Evolutionary conservation across 2,329 filamentous ascomycete species (phyloP), one percentile per base, ranked within the genome.

Genomic region (Fusarium bulbicola): DNA sequence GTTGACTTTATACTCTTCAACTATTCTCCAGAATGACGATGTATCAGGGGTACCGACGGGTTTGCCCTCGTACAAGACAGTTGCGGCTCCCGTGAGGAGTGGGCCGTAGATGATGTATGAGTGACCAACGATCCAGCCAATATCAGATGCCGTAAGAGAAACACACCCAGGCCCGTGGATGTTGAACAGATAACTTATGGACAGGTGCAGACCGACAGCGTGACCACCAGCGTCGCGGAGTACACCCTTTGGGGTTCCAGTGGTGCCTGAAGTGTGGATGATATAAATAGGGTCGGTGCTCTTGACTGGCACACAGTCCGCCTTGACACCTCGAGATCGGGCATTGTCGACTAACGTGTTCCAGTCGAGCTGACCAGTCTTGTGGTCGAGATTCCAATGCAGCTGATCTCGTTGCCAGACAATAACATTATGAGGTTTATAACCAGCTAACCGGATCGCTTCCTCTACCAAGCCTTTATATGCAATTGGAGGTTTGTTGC

Each of bases 21-120:
- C 82, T 24, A 97, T 90, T 6, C 95, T 87, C 95, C 95, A 98
- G 80, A 98, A 96, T 0, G 92, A 92, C 11, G 93, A 92, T 2
- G 94, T 93, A 76, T 97, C 91, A 0, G 95, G 95, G 0, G 95
- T 97, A 9, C 95, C 95, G 18, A 97, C 87, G 0, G 95, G 95
- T 75, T 98, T 98, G n/a, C 95, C 95, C 83, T 98, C 95, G 80
- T 95, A 98, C 0, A 98, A 85, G 3, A 98, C 89, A 0, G 94
- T 97, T 3, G 95, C 92, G 5, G 95, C 95, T 10, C 95, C 95
- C 1, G 92, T 90, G 4, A 98, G 88, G 11, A 98, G 88, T 18
- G 95, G 95, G 8, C 90, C 95, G 79, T 98, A 98, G 18, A 97
- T 85, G 71, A 97, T 97, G 80, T 96, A 98, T 11, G 91, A 92